A percentile compares a stretch with the other conserved stretches of the same genome.
These are phyloP conservation scores for Phytophthora hybrid DNA, from an alignment of 352 stramenopile genomes.

Conservation along the genomic window DNA sequence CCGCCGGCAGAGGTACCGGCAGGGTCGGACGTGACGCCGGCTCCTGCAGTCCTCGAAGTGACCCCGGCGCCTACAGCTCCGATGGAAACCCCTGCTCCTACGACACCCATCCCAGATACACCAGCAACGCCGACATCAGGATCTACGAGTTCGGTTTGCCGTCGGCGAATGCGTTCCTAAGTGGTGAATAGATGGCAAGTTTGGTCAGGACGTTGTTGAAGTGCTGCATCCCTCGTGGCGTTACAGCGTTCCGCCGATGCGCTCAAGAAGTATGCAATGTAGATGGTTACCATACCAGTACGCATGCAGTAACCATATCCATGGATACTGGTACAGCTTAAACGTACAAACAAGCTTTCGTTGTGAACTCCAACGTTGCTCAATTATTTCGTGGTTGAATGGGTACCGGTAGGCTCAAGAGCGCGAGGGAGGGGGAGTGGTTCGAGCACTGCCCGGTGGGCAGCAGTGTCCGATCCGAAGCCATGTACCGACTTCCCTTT, in stretches of 20 bases:
- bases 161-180: constrained; percentile 27
- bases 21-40: neutral
- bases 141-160: constrained; percentile 6
- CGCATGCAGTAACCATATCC: no score
- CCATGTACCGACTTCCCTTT: no score
- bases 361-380: neutral
- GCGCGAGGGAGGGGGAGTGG: no score
- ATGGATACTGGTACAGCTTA: no score
- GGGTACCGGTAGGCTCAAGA: neutral
- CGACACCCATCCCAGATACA: constrained; percentile 1
- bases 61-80: neutral
- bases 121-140: neutral
- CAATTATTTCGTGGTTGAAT: constrained; percentile 32
- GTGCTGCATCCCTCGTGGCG: neutral
- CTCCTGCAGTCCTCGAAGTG: neutral
- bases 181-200: constrained; percentile 4
- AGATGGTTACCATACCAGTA: neutral
- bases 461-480: constrained; percentile 25
- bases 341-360: no score
- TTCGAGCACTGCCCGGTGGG: neutral
- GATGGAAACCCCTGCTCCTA: neutral
- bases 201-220: constrained; percentile 6
- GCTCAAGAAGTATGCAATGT: neutral
- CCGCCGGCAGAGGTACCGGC: neutral
- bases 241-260: neutral